A percentile compares a stretch with the other conserved stretches of the same genome.
Conservation (phyloP, 2,329 filamentous ascomycete species). For the Cryphonectria naterciae region DNA sequence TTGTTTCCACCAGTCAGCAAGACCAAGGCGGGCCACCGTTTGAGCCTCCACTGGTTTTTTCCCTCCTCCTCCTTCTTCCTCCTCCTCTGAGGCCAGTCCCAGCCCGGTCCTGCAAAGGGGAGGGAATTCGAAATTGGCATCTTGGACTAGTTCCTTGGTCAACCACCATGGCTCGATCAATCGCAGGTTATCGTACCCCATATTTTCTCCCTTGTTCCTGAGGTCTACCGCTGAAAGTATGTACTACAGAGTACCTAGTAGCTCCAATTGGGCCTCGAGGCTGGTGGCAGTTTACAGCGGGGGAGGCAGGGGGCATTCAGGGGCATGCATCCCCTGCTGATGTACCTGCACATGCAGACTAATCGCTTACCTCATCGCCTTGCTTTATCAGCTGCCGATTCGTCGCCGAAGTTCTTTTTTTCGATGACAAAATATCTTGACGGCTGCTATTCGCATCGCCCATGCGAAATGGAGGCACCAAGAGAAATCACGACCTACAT, state of each 20-base stretch:
- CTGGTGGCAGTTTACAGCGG: neutral
- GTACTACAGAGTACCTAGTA: no score
- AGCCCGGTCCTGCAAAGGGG: neutral
- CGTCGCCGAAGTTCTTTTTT: slow-evolving; percentile 14
- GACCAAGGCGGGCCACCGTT: neutral
- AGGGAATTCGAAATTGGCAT: neutral
- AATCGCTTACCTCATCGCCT: neutral
- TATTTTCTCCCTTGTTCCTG: neutral
- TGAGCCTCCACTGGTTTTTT: neutral
- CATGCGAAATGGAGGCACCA: slow-evolving; percentile 19
- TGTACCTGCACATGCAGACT: neutral
- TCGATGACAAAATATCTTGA: slow-evolving; percentile 24
- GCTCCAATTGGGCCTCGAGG: neutral
- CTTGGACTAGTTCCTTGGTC: neutral
- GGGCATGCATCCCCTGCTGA: slow-evolving; percentile 8
- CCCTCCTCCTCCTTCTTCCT: neutral
- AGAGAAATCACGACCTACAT: neutral
- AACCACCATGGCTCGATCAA: neutral
- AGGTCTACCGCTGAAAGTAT: neutral
- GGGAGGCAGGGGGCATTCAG: slow-evolving; percentile 8
- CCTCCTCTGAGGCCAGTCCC: neutral
- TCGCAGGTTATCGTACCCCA: neutral
- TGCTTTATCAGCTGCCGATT: slow-evolving; percentile 31
- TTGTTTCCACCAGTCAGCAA: neutral
- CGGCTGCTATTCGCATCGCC: neutral